These are phyloP conservation scores for Conidiobolus incongruus DNA, from an alignment of 371 early-diverging fungal genomes.

Conservation along the genomic window DNA sequence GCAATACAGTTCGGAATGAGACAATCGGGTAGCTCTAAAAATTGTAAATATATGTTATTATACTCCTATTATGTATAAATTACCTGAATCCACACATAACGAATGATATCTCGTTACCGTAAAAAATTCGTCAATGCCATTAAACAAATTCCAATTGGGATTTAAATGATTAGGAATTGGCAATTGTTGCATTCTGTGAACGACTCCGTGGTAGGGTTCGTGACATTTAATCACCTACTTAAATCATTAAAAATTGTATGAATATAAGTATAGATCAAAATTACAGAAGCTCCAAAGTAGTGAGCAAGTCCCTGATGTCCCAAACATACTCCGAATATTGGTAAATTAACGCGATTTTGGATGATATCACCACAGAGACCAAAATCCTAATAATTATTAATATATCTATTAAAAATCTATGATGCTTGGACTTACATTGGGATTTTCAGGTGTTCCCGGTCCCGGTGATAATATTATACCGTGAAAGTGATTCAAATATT, in stretches of 20 bases:
- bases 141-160: slow-evolving; percentile 17
- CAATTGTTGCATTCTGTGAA: slow-evolving; percentile 28
- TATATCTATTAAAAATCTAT: background rate
- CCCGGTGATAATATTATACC: slow-evolving; percentile 84
- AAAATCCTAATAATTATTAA: slow-evolving; percentile 40
- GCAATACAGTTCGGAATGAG: slow-evolving; percentile 26
- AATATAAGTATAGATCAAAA: background rate
- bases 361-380: slow-evolving; percentile 53
- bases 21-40: slow-evolving; percentile 26
- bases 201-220: slow-evolving; percentile 69
- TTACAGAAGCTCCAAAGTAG: slow-evolving; percentile 54
- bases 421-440: slow-evolving; percentile 10
- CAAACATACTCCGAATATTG: slow-evolving; percentile 93
- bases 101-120: slow-evolving; percentile 82
- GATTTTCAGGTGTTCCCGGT: slow-evolving; percentile 29
- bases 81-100: slow-evolving; percentile 36
- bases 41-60: background rate
- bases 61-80: too few species aligned
- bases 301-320: slow-evolving; percentile 89
- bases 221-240: slow-evolving; percentile 30
- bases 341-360: slow-evolving; percentile 20
- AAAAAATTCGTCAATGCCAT: slow-evolving; percentile 32
- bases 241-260: background rate
- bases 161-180: background rate
- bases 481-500: slow-evolving; percentile 26